phyloP scores from a whole-genome alignment of 805 yeast species.

The Ogataea chonburiensis region DNA sequence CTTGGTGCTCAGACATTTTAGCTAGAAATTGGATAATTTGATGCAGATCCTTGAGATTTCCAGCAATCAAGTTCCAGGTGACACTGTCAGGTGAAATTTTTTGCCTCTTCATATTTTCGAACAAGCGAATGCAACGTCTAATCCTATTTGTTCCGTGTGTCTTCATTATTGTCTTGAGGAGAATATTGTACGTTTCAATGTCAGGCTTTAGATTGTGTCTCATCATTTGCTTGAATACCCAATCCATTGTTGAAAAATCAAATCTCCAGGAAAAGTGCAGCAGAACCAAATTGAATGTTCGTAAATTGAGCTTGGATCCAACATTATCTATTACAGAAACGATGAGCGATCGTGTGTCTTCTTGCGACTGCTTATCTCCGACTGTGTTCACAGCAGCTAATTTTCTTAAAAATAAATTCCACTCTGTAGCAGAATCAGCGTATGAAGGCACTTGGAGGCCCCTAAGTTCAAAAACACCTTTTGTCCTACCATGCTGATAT shows the following conservation, averaged over 20 bases:
- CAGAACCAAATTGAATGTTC: slow-evolving; percentile 10
- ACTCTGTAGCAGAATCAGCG: background rate
- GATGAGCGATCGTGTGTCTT: too few relatives aligned
- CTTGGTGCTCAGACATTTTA: slow-evolving; percentile 4
- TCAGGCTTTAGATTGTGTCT: slow-evolving; percentile 5
- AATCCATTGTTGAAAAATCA: slow-evolving; percentile 8
- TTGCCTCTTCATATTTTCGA: slow-evolving; percentile 7
- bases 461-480: slow-evolving; percentile 1
- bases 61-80: slow-evolving; percentile 20
- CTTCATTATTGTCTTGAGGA: slow-evolving; percentile 10
- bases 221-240: slow-evolving; percentile 3
- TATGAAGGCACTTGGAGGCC: background rate
- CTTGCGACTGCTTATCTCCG: background rate
- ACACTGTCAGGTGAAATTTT: slow-evolving; percentile 13
- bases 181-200: slow-evolving; percentile 15
- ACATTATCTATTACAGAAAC: too few relatives aligned
- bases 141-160: slow-evolving; percentile 10
- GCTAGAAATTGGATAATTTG: slow-evolving; percentile 8
- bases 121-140: slow-evolving; percentile 8
- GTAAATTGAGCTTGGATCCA: slow-evolving; percentile 5
- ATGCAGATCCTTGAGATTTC: slow-evolving; percentile 5
- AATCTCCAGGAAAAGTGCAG: slow-evolving; percentile 11
- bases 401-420: slow-evolving; percentile 2
- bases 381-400: background rate
- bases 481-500: too few relatives aligned